Evolutionary conservation across 441 rosid species (phyloP).

Genomic region (Erodium texanum): DNA sequence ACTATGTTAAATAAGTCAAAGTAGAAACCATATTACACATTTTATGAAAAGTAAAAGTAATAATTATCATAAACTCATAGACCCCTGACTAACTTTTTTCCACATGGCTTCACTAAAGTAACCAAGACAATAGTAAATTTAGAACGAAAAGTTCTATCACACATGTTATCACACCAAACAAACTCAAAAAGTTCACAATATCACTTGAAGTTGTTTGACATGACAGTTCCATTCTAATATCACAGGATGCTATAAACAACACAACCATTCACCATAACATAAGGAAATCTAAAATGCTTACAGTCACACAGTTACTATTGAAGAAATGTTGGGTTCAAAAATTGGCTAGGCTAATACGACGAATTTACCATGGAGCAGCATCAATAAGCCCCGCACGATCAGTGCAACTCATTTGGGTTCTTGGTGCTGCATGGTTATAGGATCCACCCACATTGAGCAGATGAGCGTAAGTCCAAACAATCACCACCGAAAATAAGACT

Average conservation of each 20-base stretch:
- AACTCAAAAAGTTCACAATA: too few species aligned
- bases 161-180: background rate
- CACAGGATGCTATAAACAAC: background rate
- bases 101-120: too few species aligned
- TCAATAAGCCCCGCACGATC: conserved; percentile 81
- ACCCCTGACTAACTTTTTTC: too few species aligned
- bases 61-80: background rate
- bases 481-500: conserved; percentile 57
- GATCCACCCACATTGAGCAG: conserved; percentile 89
- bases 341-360: too few species aligned
- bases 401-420: conserved; percentile 69
- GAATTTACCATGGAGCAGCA: conserved; percentile 76
- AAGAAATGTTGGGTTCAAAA: too few species aligned
- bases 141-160: background rate
- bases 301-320: background rate
- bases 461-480: conserved; percentile 88
- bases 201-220: too few species aligned
- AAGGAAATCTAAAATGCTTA: background rate
- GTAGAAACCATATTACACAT: background rate
- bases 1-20: background rate
- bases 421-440: conserved; percentile 48
- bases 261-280: background rate
- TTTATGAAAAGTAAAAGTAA: background rate
- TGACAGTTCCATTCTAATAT: background rate
- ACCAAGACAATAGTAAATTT: background rate